Base-by-base conservation (phyloP, 2,329 filamentous ascomycete genomes). In the Aureobasidium sp. region DNA sequence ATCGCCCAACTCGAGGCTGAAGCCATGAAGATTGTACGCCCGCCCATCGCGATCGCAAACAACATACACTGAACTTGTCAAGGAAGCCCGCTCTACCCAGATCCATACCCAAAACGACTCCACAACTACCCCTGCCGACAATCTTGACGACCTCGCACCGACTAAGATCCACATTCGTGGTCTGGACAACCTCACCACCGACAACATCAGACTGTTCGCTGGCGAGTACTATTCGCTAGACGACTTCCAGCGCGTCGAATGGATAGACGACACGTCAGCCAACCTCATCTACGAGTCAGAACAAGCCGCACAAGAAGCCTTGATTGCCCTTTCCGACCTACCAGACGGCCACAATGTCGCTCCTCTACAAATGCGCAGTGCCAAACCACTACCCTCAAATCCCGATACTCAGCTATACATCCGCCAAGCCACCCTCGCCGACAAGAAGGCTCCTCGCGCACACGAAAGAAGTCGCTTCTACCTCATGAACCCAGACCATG, bases 231-330 rank as follows among this genome's bases (percentile, higher is more conserved):
- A 87, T 73, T 81, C 84, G 42, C 76, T 79, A 18, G 83, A 85
- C 64, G 74, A 81, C 61, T 83, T 90, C 65, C 82, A 87, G 65
- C 86, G 88, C 68, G 84, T 98, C 69, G 94, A 98, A 80, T 99
- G 96, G 96, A 94, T 99, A 70, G 93, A 98, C 77, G 96, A 99
- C 78, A 90, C 89, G 9, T 95, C 94, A 0, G 93, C 94, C 68
- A 98, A 98, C 76, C 84, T 98, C 62, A 79, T 97, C 61, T 98
- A 96, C 80, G 82, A 84, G 65, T 84, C 81, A 42, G 74, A 82
- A 16, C 82, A 85, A 51, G 79, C 85, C 16, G 89, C 89, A 2
- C 73, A 82, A 7, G 77, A 83, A 60, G 89, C 88, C 25, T 80
- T 91, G 29, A 73, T 76, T 38, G 87, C 69, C 79, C 89, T 67